Evolutionary conservation across 1,284 basidiomycete genomes (phyloP), one percentile per base, ranked within the genome.

Genomic region (Phaffia rhodozyma): DNA sequence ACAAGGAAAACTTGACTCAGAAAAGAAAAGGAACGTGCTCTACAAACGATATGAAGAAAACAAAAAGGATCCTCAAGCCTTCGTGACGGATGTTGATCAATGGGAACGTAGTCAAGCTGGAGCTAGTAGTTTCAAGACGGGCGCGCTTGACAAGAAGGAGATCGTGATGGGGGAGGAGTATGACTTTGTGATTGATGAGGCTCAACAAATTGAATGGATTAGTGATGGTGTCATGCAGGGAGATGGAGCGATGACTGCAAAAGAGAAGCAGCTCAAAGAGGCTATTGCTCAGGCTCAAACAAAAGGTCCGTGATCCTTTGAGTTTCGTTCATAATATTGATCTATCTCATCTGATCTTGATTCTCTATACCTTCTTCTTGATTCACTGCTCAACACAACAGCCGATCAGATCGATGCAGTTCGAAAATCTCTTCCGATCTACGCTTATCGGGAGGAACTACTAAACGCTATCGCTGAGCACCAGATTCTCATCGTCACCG

Each of bases 1-100:
- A 72, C 91, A 97, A 74, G 96, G 96, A n/a, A 94, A 92, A 75
- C 89, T 98, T 67, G 93, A 98, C 81, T 87, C 85, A 76, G 93
- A 96, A 79, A 93, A 91, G 78, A 94, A 97, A 74, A 85, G 94
- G 73, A 86, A 88, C 69, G 92, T 89, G 0, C 76, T 99, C 58
- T 97, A 97, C 74, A 84, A 91, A 70, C 87, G 96, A 43, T 97
- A 97, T 73, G 89, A 94, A 72, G 94, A 98, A 66, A 86, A 86
- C 38, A 88, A 71, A 32, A 66, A 86, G 71, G 85, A 84, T 1
- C 86, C 89, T 59, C 34, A 53, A 11, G 69, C 58, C 55, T 97
- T 97, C 73, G 84, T 90, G 20, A 97, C 93, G 1, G 96, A 99
- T 71, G 84, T 96, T 65, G 96, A 98, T 75, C 88, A 91, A 72